Base-by-base conservation (phyloP, 495 filamentous ascomycete genomes). In the Penicillium canescens region DNA sequence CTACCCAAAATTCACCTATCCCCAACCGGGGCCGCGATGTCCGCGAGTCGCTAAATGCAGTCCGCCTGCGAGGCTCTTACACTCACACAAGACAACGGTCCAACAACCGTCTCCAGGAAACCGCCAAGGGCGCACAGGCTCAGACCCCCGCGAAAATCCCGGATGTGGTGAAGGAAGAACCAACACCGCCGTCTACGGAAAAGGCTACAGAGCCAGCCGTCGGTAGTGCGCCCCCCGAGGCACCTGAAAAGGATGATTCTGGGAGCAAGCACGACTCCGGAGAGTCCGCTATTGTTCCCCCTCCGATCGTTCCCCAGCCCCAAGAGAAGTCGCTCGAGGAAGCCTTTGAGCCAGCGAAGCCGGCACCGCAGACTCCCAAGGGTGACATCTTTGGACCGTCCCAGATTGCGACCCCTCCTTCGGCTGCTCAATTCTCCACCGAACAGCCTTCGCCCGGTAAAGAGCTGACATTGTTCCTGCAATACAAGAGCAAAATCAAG, bases 401-500 rank as follows among this genome's bases (percentile, higher is more conserved):
- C 11, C 49, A 57, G 9, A 59, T 65, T 21, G 63, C 68, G 10
- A 75, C 74, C 1, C 77, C 75, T 33, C 72, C 76, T 54, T 67
- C 75, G 20, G 44, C 68, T 16, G 68, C 79, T 48, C 75, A 80
- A 42, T 87, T 81, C 61, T 62, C 85, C 34, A 79, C 86, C 24
- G 89, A 91, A 43, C 85, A 87, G 35, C 86, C 88, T 1, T 88
- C 90, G 46, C 81, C 88, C 2, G 86, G 86, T 2, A 96, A 96
- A 65, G 91, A 96, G 59, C 76, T 98, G 23, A 97, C 93, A 0
- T 75, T 98, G n/a, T 98, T 98, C 69, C 68, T 98, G 37, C 95
- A 98, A 73, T 96, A 97, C 72, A 96, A 92, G 61, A 93, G 87
- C 55, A 92, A 93, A 62, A 94, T 98, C 54, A 97, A 97, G 73